A percentile compares a stretch with the other conserved stretches of the same genome.
phyloP scores from a whole-genome alignment of 257 asterid species.

The Misopates orontium region DNA sequence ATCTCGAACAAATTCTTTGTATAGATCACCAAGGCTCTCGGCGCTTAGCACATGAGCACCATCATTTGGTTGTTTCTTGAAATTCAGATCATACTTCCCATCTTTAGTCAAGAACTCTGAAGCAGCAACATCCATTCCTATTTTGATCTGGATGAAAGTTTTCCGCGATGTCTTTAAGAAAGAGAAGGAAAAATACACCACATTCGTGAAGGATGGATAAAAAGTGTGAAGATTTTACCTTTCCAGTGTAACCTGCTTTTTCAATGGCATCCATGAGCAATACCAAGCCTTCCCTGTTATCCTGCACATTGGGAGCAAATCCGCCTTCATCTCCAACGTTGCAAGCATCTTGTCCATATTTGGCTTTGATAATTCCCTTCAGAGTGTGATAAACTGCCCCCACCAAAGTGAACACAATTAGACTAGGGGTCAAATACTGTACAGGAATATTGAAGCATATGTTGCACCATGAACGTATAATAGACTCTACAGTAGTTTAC shows the following conservation, averaged over 20 bases:
- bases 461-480: neutral
- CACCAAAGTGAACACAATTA: conserved; percentile 25
- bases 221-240: conserved; percentile 40
- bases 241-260: conserved; percentile 92
- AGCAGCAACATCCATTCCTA: conserved; percentile 99
- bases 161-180: neutral
- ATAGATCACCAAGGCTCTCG: conserved; percentile 72
- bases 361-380: conserved; percentile 94
- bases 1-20: conserved; percentile 78
- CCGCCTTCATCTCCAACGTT: conserved; percentile 99
- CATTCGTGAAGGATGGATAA: neutral
- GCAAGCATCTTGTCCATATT: conserved; percentile 99
- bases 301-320: conserved; percentile 98
- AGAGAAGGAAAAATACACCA: conserved; percentile 1
- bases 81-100: conserved; percentile 88
- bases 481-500: conserved; percentile 13
- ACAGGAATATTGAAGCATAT: neutral
- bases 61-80: conserved; percentile 95
- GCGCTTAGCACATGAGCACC: conserved; percentile 88
- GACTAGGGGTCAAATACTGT: conserved; percentile 12
- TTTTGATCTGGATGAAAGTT: conserved; percentile 68
- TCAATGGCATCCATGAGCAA: conserved; percentile 92
- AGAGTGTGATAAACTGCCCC: conserved; percentile 80
- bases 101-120: conserved; percentile 87
- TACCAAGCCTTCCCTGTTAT: conserved; percentile 90